Evolutionary conservation across 2,329 filamentous ascomycete genomes (phyloP).

Genomic region (Emmonsiellopsis sp.): DNA sequence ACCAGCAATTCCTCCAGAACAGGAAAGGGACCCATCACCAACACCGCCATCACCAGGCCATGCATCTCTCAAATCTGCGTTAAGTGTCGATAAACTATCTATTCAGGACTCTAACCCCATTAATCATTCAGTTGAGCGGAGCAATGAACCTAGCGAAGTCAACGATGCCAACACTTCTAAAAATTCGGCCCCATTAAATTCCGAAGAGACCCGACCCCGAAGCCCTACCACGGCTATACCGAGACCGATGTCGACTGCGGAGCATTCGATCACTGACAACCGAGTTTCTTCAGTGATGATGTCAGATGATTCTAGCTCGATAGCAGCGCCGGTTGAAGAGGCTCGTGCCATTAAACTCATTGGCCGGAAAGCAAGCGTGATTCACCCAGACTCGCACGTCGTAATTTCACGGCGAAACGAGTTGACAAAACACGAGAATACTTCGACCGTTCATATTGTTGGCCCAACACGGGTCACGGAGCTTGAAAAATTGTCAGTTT

Average conservation of each 20-base stretch:
- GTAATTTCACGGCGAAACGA: neutral
- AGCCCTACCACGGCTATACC: neutral
- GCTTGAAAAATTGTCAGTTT: neutral
- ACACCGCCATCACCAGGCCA: neutral
- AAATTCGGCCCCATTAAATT: neutral
- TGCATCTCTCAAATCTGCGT: neutral
- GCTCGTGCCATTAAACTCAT: constrained; percentile 1
- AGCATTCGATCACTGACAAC: neutral
- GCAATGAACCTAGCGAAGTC: no score
- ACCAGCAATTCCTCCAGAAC: neutral
- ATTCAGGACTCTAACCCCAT: no score
- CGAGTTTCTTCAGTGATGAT: neutral
- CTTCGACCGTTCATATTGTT: neutral
- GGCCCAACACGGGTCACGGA: neutral
- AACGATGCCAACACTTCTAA: no score
- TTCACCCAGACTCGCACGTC: neutral
- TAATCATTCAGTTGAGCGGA: no score
- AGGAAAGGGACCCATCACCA: neutral
- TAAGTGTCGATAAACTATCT: no score
- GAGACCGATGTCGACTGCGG: neutral
- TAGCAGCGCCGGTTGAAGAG: neutral
- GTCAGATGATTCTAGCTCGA: neutral
- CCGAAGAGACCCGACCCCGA: neutral
- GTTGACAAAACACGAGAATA: neutral
- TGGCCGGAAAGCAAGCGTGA: neutral